Evolutionary conservation across 2,329 filamentous ascomycete species (phyloP).

Genomic region (Colletotrichum cuscutae): DNA sequence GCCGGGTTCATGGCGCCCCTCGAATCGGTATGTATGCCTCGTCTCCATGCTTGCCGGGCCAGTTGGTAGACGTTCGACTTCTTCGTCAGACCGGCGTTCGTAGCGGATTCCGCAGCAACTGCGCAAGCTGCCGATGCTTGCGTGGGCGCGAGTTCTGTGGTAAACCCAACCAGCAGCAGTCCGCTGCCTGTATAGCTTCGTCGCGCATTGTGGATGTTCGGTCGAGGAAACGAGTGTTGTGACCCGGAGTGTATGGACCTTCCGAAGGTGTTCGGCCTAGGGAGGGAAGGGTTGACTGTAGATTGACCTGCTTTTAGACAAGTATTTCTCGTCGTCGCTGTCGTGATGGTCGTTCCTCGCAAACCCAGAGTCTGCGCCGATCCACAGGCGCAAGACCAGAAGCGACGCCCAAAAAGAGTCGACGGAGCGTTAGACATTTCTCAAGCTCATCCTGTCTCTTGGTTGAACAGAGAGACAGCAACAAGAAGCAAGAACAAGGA

Average conservation of each 20-base stretch:
- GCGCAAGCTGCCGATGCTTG: conserved; percentile 52
- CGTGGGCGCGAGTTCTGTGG: conserved; percentile 50
- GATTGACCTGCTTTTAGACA: conserved; percentile 16
- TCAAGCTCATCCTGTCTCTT: conserved; percentile 46
- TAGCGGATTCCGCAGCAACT: conserved; percentile 49
- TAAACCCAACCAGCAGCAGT: conserved; percentile 60
- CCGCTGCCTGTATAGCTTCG: conserved; percentile 66
- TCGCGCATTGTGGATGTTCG: conserved; percentile 49
- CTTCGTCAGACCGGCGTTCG: conserved; percentile 41
- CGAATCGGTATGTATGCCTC: conserved; percentile 43
- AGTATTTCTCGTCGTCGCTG: conserved; percentile 1
- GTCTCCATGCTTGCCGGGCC: conserved; percentile 50
- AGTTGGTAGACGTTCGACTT: conserved; percentile 47
- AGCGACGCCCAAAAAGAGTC: conserved; percentile 47
- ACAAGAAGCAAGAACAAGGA: not conserved
- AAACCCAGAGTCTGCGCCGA: conserved; percentile 35
- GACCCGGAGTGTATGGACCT: conserved; percentile 21
- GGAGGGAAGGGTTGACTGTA: not conserved
- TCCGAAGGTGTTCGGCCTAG: conserved; percentile 12
- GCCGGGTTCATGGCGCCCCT: conserved; percentile 37
- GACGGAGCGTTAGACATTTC: conserved; percentile 51
- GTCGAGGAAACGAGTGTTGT: conserved; percentile 23
- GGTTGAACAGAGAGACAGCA: conserved; percentile 28
- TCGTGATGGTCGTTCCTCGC: conserved; percentile 21
- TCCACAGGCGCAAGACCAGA: conserved; percentile 41